These are phyloP conservation scores for Lactarius vividus DNA, from an alignment of 768 basidiomycete genomes.

Conservation along the genomic window DNA sequence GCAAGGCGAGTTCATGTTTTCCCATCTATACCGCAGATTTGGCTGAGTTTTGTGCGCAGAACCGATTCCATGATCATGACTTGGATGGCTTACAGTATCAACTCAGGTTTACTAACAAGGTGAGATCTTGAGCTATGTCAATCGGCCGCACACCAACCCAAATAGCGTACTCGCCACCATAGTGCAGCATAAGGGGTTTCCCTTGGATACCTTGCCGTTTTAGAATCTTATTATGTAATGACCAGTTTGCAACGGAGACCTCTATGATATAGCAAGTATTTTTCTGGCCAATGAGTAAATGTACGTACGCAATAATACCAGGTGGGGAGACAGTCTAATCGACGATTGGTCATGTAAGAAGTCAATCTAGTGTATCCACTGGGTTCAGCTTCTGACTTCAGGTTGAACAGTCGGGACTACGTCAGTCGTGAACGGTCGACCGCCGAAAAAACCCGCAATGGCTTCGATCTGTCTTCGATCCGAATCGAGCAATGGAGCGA, in stretches of 20 bases:
- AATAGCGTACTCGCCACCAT: slow-evolving; percentile 29
- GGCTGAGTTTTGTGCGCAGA: slow-evolving; percentile 19
- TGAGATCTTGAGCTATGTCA: not conserved
- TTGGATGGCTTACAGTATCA: slow-evolving; percentile 32
- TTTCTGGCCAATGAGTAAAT: slow-evolving; percentile 49
- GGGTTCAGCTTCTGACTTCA: slow-evolving; percentile 2
- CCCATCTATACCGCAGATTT: too few species aligned
- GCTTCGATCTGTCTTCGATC: not conserved
- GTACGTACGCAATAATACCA: slow-evolving; percentile 32
- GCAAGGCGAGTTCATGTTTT: slow-evolving; percentile 34
- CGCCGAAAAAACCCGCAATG: too few species aligned
- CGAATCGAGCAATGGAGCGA: not conserved
- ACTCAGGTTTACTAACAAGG: slow-evolving; percentile 32
- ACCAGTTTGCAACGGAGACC: not conserved
- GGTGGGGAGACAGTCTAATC: not conserved
- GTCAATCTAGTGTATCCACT: not conserved
- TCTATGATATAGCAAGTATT: not conserved
- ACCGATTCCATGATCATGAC: slow-evolving; percentile 32
- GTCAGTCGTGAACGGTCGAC: not conserved
- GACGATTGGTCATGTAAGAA: slow-evolving; percentile 43
- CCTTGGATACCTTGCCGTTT: not conserved
- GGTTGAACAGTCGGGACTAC: slow-evolving; percentile 17
- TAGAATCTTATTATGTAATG: too few species aligned
- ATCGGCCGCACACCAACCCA: not conserved
- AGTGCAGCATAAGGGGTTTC: slow-evolving; percentile 11